A percentile compares a stretch with the other conserved stretches of the same genome.
These are phyloP conservation scores for Ogataea saltuana DNA, from an alignment of 805 yeast species.

Conservation along the genomic window DNA sequence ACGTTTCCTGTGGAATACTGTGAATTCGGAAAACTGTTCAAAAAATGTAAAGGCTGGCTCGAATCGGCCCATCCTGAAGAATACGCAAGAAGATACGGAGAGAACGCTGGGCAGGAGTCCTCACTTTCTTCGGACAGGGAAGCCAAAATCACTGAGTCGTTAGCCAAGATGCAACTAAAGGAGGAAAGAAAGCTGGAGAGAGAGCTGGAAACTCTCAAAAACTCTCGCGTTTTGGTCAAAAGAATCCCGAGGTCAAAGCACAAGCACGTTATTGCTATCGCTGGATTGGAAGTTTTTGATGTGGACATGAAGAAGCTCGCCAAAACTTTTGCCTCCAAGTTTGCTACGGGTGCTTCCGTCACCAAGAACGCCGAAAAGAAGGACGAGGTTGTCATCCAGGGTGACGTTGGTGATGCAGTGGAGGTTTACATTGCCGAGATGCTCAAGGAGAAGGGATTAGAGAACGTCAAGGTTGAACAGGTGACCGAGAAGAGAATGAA, in stretches of 20 bases:
- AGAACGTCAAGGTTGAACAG: conserved; percentile 86
- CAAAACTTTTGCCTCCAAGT: conserved; percentile 88
- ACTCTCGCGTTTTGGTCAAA: conserved; percentile 81
- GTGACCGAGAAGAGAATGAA: conserved; percentile 80
- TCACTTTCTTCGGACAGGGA: conserved; percentile 74
- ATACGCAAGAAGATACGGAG: conserved; percentile 61
- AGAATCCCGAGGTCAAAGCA: conserved; percentile 88
- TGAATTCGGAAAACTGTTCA: conserved; percentile 82
- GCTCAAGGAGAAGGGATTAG: conserved; percentile 77
- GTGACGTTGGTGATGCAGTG: conserved; percentile 92
- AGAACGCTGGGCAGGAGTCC: conserved; percentile 48
- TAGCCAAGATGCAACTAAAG: conserved; percentile 81
- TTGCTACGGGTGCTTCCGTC: conserved; percentile 95
- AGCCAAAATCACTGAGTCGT: conserved; percentile 76
- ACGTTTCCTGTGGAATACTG: conserved; percentile 89
- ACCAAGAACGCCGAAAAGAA: conserved; percentile 87
- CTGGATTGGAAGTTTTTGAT: conserved; percentile 86
- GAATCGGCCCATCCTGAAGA: conserved; percentile 56
- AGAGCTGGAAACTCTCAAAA: conserved; percentile 72
- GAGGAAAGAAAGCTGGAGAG: conserved; percentile 85
- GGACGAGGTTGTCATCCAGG: conserved; percentile 90
- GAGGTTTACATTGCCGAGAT: conserved; percentile 70
- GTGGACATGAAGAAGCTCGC: conserved; percentile 88
- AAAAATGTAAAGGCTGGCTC: conserved; percentile 85
- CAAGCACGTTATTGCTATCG: conserved; percentile 81